Evolutionary conservation across 2,329 filamentous ascomycete genomes (phyloP).

Genomic region (Pochonia chlamydosporia): DNA sequence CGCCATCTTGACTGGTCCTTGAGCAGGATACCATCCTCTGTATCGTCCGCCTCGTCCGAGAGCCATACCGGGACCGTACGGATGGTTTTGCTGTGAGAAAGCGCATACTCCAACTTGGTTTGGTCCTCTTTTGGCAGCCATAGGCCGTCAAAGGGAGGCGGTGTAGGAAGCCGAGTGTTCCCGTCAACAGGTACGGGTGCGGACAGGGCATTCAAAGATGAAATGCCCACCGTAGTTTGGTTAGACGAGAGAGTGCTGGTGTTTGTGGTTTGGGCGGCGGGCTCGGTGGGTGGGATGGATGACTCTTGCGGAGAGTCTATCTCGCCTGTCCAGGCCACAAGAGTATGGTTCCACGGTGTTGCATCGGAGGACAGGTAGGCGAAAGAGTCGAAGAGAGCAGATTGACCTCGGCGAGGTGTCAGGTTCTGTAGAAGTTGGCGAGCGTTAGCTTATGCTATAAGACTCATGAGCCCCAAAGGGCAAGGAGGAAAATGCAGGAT

Average conservation of each 20-base stretch:
- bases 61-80: conserved; percentile 87
- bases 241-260: not conserved
- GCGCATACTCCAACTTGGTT: conserved; percentile 64
- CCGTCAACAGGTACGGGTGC: conserved; percentile 72
- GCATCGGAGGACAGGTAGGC: conserved; percentile 78
- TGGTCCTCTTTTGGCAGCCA: conserved; percentile 67
- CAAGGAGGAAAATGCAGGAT: conserved; percentile 1
- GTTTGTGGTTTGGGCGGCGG: conserved; percentile 36
- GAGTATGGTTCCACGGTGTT: conserved; percentile 82
- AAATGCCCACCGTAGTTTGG: conserved; percentile 39
- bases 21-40: conserved; percentile 62
- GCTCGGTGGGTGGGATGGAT: conserved; percentile 41
- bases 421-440: conserved; percentile 52
- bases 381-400: conserved; percentile 88
- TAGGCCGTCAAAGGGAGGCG: conserved; percentile 60
- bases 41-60: conserved; percentile 64
- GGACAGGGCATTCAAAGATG: conserved; percentile 66
- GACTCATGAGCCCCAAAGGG: no score
- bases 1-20: conserved; percentile 84
- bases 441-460: no score
- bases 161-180: conserved; percentile 46
- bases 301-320: conserved; percentile 49
- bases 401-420: conserved; percentile 74
- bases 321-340: conserved; percentile 94
- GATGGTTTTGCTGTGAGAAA: conserved; percentile 67